Evolutionary conservation across 2,329 filamentous ascomycete species (phyloP).

Genomic region (Helminthosporium solani): DNA sequence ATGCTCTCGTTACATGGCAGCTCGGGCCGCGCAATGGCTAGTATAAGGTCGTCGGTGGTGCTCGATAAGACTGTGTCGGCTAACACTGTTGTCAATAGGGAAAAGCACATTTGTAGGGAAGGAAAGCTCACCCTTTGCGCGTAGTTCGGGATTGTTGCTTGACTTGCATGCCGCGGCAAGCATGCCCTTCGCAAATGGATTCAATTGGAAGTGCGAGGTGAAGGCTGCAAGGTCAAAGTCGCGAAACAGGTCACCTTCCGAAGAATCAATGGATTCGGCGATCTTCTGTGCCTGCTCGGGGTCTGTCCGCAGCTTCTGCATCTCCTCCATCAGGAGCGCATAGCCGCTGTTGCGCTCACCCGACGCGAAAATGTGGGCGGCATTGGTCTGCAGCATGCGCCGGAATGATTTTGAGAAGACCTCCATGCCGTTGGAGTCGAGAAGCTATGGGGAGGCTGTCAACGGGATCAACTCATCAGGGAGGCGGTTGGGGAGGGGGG

Average conservation of each 20-base stretch:
- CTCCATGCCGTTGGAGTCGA: constrained; percentile 99
- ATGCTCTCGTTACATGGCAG: constrained; percentile 65
- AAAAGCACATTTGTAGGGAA: constrained; percentile 7
- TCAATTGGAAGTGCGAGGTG: constrained; percentile 92
- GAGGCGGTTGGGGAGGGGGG: not conserved
- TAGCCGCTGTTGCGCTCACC: constrained; percentile 78
- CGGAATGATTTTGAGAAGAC: constrained; percentile 95
- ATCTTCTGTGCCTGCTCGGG: constrained; percentile 84
- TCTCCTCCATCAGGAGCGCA: constrained; percentile 76
- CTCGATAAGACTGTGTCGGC: constrained; percentile 87
- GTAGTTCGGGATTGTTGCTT: constrained; percentile 76
- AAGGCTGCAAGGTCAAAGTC: constrained; percentile 97
- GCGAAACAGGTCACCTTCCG: constrained; percentile 88
- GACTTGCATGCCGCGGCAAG: constrained; percentile 86
- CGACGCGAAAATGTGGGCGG: constrained; percentile 83
- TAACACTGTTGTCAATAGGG: constrained; percentile 44
- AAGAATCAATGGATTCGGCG: constrained; percentile 87
- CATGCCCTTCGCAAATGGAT: constrained; percentile 82
- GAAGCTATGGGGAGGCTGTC: constrained; percentile 59
- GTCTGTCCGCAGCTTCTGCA: constrained; percentile 81
- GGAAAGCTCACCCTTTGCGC: constrained; percentile 74
- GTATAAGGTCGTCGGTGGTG: constrained; percentile 74
- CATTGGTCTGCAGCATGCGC: constrained; percentile 88
- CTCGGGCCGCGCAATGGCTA: constrained; percentile 66
- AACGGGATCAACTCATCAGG: not conserved